Percentiles rank a stretch among this genome's conserved stretches.
Evolutionary conservation across 257 asterid species (phyloP).

Genomic region (Nicotiana obtusifolia): DNA sequence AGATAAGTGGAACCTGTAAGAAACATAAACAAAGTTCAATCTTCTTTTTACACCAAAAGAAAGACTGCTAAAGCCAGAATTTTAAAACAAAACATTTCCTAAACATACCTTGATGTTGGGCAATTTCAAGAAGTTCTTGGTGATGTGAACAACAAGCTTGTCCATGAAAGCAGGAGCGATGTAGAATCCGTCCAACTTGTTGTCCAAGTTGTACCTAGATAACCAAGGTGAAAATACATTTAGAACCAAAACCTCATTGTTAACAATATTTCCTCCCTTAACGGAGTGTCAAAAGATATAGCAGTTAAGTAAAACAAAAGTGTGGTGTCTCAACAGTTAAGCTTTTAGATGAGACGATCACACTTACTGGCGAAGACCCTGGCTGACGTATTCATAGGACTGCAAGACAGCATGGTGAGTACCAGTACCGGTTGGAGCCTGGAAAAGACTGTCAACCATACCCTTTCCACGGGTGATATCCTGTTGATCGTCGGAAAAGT

Average conservation of each 20-base stretch:
- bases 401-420: conserved; percentile 33
- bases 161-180: conserved; percentile 53
- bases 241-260: not conserved
- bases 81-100: not conserved
- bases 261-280: not conserved
- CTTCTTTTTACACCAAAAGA: not conserved
- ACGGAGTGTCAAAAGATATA: not conserved
- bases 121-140: conserved; percentile 32
- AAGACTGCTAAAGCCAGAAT: not conserved
- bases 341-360: not conserved
- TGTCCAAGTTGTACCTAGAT: conserved; percentile 21
- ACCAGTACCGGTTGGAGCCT: conserved; percentile 40
- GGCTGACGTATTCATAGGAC: conserved; percentile 34
- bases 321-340: not conserved
- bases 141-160: conserved; percentile 38
- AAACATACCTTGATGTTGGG: conserved; percentile 35
- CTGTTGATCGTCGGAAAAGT: conserved; percentile 38
- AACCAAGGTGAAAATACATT: not conserved
- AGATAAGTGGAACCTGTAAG: conserved; percentile 34
- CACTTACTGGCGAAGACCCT: conserved; percentile 38
- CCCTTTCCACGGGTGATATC: conserved; percentile 45
- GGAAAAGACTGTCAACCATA: conserved; percentile 37
- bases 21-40: not conserved
- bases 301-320: not conserved
- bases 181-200: conserved; percentile 33